Base-by-base conservation (phyloP, 345 rosid genomes). In the Arabidopsis thaliana region DNA sequence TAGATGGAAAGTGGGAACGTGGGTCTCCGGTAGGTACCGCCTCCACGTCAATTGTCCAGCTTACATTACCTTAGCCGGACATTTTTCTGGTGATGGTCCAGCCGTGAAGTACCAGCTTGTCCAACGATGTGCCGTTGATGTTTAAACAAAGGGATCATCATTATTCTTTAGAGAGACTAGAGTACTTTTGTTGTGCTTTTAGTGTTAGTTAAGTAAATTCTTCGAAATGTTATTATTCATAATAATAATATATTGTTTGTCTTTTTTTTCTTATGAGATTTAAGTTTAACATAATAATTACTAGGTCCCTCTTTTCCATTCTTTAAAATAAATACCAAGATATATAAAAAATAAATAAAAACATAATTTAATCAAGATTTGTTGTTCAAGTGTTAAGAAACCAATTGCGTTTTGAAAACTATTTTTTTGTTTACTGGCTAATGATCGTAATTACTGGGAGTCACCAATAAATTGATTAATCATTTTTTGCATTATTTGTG, bases 1-100 rank as follows among this genome's bases (percentile, higher is more conserved):
- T 25, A 78, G 91, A 59, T 95, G 88, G 85, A 95, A 92, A 80
- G 88, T 90, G 37, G 91, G 97, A 6, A 55, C 88, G 16, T 84
- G 83, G 77, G 69, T 77, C 32, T 73, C 96, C 11, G 93, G 89
- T 0, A 68, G 45, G 49, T 95, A 95, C 59, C 91, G 85, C 62
- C 63, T 95, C 49, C 73, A 85, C 55, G 94, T 82, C 13, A 67
- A 55, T 53, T 95, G 99, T 63, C 84, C 83, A 0, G 97, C 99
- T 9, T 71, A 45, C 66, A 84, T 92, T 36, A 73, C 81, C 33
- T 72, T 84, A 5, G 61, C 73, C 22, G 97, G 93, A 4, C 41
- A 81, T 37, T n/a, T 65, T 6, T 77, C 87, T 42, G 87, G 88
- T 11, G 72, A 76, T 1, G 85, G 89, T 83, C 67, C 72, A 2